Evolutionary conservation across 2,329 filamentous ascomycete species (phyloP).

Genomic region (Colletotrichum cuscutae): DNA sequence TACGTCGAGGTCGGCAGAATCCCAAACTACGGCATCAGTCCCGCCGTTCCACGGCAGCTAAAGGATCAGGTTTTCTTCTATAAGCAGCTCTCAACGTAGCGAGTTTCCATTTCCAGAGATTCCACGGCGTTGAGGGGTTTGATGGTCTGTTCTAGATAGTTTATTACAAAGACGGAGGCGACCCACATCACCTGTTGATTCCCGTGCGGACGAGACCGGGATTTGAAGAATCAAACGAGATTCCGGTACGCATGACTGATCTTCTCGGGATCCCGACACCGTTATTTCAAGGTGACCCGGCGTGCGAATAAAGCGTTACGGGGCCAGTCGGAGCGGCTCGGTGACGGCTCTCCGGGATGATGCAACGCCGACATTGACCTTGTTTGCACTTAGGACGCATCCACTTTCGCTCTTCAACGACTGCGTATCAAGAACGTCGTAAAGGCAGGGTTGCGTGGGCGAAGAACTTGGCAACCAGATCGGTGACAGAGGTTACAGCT

Average conservation of each 20-base stretch:
- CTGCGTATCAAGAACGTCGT: background rate
- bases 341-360: background rate
- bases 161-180: constrained; percentile 8
- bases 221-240: constrained; percentile 13
- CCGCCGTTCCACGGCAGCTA: constrained; percentile 53
- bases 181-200: constrained; percentile 4
- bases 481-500: background rate
- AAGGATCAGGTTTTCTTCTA: constrained; percentile 68
- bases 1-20: constrained; percentile 66
- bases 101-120: background rate
- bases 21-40: constrained; percentile 62
- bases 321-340: background rate
- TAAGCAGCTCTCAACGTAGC: constrained; percentile 56
- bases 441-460: background rate
- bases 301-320: background rate
- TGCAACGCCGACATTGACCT: background rate
- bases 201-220: background rate
- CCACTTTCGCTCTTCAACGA: too few relatives aligned
- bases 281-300: background rate
- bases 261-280: background rate
- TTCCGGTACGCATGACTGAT: background rate
- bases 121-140: constrained; percentile 5
- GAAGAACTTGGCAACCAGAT: background rate
- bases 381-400: too few relatives aligned
- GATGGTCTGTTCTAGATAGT: constrained; percentile 13